A percentile compares a stretch with the other conserved stretches of the same genome.
Conservation (phyloP, 306 rosid species). For the Glycine latifolia region DNA sequence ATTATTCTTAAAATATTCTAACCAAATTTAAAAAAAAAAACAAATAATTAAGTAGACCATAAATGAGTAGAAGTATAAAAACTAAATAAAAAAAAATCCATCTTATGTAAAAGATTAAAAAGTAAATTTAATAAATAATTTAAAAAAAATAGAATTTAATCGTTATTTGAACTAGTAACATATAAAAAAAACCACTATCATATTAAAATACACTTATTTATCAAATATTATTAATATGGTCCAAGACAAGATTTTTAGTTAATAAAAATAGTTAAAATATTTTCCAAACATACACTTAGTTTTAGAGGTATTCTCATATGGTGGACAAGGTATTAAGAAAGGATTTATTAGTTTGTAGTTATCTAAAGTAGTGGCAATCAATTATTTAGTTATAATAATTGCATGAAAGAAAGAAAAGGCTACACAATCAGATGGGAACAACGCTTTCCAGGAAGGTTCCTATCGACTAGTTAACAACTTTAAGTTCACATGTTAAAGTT, state of each 20-base stretch:
- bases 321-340: slow-evolving; percentile 19
- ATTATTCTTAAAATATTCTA: too few relatives aligned
- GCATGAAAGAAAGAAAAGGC: not conserved
- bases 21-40: not conserved
- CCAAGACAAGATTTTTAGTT: too few relatives aligned
- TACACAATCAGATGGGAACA: not conserved
- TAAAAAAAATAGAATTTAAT: too few relatives aligned
- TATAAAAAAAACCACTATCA: not conserved
- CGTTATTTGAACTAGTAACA: too few relatives aligned
- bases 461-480: slow-evolving; percentile 1
- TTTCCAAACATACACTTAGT: too few relatives aligned
- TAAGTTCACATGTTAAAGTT: slow-evolving; percentile 24
- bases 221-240: not conserved
- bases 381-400: not conserved
- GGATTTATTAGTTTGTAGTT: slow-evolving; percentile 1
- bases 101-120: too few relatives aligned
- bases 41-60: too few relatives aligned
- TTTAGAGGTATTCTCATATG: not conserved
- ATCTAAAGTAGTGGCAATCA: not conserved
- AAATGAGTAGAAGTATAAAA: too few relatives aligned
- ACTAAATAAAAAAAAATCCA: too few relatives aligned
- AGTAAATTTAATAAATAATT: too few relatives aligned
- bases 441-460: not conserved
- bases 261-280: too few relatives aligned
- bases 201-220: not conserved